Evolutionary conservation across 1,139 yeast species (phyloP).

Genomic region (Arxiozyma heterogenica): DNA sequence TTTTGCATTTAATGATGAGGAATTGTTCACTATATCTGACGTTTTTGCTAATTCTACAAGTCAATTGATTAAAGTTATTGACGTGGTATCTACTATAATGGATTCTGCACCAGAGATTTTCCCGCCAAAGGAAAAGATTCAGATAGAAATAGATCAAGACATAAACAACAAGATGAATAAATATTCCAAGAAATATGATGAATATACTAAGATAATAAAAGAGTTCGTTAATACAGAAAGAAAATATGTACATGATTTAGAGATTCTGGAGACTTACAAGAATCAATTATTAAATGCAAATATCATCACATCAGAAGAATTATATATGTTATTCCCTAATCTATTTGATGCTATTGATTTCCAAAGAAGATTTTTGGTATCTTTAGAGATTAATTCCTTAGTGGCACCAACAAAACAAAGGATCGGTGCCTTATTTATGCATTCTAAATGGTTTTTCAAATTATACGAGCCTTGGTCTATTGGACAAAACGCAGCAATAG

Average conservation of each 20-base stretch:
- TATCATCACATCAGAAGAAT: conserved; percentile 65
- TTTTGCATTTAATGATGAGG: conserved; percentile 67
- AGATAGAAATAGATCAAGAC: conserved; percentile 14
- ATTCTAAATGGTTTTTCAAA: conserved; percentile 75
- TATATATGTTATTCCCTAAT: conserved; percentile 82
- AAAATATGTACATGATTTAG: conserved; percentile 85
- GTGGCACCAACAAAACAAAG: conserved; percentile 72
- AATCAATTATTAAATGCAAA: conserved; percentile 58
- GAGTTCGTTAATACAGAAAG: conserved; percentile 87
- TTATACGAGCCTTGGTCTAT: conserved; percentile 88
- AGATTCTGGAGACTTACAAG: conserved; percentile 58
- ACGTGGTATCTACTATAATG: conserved; percentile 57
- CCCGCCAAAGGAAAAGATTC: conserved; percentile 18
- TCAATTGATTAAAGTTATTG: conserved; percentile 63
- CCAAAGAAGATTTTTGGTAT: conserved; percentile 80
- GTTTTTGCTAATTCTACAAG: conserved; percentile 78
- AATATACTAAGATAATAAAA: conserved; percentile 52
- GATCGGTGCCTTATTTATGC: conserved; percentile 77
- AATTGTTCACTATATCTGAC: conserved; percentile 80
- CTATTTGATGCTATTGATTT: conserved; percentile 77
- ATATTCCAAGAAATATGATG: conserved; percentile 11
- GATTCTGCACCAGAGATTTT: conserved; percentile 41
- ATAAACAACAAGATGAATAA: conserved; percentile 6
- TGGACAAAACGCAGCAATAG: conserved; percentile 79
- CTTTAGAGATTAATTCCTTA: conserved; percentile 78